Evolutionary conservation across 441 rosid genomes (phyloP), one percentile per base, ranked within the genome.

Genomic region (Adansonia grandidieri): DNA sequence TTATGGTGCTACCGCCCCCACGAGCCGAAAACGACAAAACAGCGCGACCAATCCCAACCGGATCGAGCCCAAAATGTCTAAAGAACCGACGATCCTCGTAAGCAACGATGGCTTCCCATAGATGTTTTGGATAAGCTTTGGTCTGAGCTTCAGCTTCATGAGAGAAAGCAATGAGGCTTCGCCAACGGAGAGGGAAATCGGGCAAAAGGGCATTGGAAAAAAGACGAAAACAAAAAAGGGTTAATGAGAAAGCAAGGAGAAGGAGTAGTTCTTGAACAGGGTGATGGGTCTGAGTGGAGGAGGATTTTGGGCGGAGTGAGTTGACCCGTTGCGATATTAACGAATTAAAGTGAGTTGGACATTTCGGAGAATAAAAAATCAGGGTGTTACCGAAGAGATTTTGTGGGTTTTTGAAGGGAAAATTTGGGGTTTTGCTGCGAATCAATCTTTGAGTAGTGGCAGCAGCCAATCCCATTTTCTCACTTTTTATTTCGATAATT

Each of bases 1-100:
- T 80, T 56, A 74, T 76, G 45, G 87, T 76, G 79, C 80, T 82
- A 45, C 86, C 83, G 5, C 88, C 85, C 7, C 86, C 85, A 9
- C 65, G 83, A 57, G 74, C 44, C 42, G 85, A 84, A 15, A 80
- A n/a, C 19, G 78, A 86, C 61, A 73, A 70, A 19, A 82, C 56
- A 42, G 82, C 81, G 32, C 83, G 78, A 42, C 66, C 77, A 71
- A 84, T 54, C 51, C 86, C 88, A 60, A 82, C 56, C 37, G 77
- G 83, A 58, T 81, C 86, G 19, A 86, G 71, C 40, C 85, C 79
- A 57, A 63, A 80, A 80, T 86, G 84, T 3, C 42, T 57, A 32
- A 80, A 84, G 69, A 84, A 81, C 51, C 79, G 74, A 54, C 78
- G 64, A 14, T 86, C 87, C 73, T 80, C 84, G 48, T 77, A 80